These are phyloP conservation scores for Microstegium vimineum DNA, from an alignment of 176 grass and related monocot species.

Conservation along the genomic window DNA sequence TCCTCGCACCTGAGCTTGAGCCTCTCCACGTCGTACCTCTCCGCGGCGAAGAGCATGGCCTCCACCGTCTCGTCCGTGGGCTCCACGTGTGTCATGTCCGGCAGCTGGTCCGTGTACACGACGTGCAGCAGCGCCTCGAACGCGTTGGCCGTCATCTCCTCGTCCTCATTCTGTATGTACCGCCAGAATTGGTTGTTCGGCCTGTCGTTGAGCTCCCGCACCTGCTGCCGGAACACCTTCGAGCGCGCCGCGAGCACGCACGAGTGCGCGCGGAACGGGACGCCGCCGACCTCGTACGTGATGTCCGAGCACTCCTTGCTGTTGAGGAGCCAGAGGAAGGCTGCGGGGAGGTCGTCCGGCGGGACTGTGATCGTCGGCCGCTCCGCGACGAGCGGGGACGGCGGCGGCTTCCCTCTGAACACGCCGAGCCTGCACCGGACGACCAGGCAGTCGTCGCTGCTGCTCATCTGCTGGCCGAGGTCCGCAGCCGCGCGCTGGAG, in stretches of 20 bases:
- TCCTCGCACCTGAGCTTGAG: neutral
- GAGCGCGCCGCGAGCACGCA: slow-evolving; percentile 9
- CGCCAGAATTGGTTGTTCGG: neutral
- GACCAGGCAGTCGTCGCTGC: neutral
- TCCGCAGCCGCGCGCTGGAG: neutral
- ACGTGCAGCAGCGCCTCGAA: slow-evolving; percentile 29
- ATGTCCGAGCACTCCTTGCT: neutral
- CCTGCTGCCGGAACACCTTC: neutral
- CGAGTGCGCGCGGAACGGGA: slow-evolving; percentile 7
- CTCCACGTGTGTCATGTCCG: too few species aligned
- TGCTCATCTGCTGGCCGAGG: neutral
- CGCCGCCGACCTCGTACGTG: neutral
- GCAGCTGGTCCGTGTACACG: slow-evolving; percentile 17
- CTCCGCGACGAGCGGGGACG: neutral
- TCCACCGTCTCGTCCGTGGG: slow-evolving; percentile 9
- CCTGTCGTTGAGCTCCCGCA: neutral
- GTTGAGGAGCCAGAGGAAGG: neutral
- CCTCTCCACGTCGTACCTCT: slow-evolving; percentile 11
- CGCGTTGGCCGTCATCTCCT: neutral
- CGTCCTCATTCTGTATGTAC: neutral
- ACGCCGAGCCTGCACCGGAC: slow-evolving; percentile 2
- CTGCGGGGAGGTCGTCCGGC: neutral
- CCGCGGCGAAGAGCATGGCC: neutral
- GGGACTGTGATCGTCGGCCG: neutral
- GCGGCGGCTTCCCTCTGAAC: neutral